Percentiles rank a stretch among this genome's conserved stretches.
Evolutionary conservation across 495 filamentous ascomycete species (phyloP).

Genomic region (Penicillium cataractarum): DNA sequence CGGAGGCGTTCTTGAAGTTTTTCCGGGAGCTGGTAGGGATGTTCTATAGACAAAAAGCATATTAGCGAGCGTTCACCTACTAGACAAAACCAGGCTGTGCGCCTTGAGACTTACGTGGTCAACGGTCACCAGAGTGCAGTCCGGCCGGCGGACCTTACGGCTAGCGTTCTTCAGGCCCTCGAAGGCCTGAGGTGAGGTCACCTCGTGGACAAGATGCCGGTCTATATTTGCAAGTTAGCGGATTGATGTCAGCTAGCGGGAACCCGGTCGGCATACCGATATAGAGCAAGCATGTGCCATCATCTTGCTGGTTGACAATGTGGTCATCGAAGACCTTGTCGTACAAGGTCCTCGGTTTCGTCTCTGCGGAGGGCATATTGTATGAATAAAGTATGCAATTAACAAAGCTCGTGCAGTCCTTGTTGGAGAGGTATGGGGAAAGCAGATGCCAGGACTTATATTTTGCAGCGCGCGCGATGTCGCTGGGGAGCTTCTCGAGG

Average conservation of each 20-base stretch:
- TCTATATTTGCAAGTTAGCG: conserved; percentile 49
- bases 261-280: conserved; percentile 63
- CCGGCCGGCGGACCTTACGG: conserved; percentile 85
- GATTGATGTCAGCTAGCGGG: conserved; percentile 4
- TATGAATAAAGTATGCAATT: conserved; percentile 13
- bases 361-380: conserved; percentile 80
- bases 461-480: conserved; percentile 47
- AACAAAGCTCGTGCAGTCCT: conserved; percentile 2
- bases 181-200: conserved; percentile 98
- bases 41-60: conserved; percentile 62
- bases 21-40: conserved; percentile 88
- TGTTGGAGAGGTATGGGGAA: conserved; percentile 20
- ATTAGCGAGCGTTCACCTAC: neutral
- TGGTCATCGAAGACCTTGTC: conserved; percentile 96
- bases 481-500: conserved; percentile 42
- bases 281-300: conserved; percentile 90
- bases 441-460: conserved; percentile 28
- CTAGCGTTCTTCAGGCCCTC: conserved; percentile 88
- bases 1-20: conserved; percentile 79
- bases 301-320: conserved; percentile 90
- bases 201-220: conserved; percentile 95
- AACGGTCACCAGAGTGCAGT: conserved; percentile 94
- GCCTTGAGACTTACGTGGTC: conserved; percentile 71
- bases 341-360: conserved; percentile 85
- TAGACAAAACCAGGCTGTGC: neutral